Conservation (phyloP, 805 yeast genomes). For the Saturnispora diversa region DNA sequence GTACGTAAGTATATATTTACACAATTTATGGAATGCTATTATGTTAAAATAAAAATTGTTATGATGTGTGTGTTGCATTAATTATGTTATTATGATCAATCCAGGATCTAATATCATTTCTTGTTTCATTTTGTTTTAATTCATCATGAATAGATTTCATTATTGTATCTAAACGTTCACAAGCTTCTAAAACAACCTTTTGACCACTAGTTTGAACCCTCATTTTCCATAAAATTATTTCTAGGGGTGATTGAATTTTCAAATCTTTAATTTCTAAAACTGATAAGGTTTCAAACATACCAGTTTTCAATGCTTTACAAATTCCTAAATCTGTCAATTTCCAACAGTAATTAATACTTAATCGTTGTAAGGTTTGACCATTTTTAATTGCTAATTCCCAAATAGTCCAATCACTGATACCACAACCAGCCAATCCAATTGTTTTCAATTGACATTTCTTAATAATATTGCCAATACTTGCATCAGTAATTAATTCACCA, state of each 20-base stretch:
- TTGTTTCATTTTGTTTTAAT: slow-evolving; percentile 47
- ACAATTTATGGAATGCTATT: no score
- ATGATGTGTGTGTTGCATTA: no score
- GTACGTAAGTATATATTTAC: no score
- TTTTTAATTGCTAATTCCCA: slow-evolving; percentile 68
- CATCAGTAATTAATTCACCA: slow-evolving; percentile 63
- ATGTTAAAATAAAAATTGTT: no score
- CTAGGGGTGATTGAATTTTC: slow-evolving; percentile 48
- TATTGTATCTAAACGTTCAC: slow-evolving; percentile 56
- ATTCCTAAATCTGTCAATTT: slow-evolving; percentile 27
- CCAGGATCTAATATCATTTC: slow-evolving; percentile 61
- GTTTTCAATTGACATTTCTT: slow-evolving; percentile 54
- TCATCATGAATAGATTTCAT: slow-evolving; percentile 53
- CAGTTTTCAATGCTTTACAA: slow-evolving; percentile 30
- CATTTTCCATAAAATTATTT: slow-evolving; percentile 61
- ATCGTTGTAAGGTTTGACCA: slow-evolving; percentile 42
- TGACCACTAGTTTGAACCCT: slow-evolving; percentile 37
- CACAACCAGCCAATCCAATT: slow-evolving; percentile 84
- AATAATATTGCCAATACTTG: slow-evolving; percentile 51
- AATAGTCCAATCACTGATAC: slow-evolving; percentile 63
- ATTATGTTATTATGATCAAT: slow-evolving; percentile 44
- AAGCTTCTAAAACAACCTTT: slow-evolving; percentile 61
- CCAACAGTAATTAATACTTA: slow-evolving; percentile 70
- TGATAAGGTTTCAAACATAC: slow-evolving; percentile 49
- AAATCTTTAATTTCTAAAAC: slow-evolving; percentile 74